A percentile compares a stretch with the other conserved stretches of the same genome.
phyloP scores from a whole-genome alignment of 148 eudicot genomes.

The Rhododendron ovatum region DNA sequence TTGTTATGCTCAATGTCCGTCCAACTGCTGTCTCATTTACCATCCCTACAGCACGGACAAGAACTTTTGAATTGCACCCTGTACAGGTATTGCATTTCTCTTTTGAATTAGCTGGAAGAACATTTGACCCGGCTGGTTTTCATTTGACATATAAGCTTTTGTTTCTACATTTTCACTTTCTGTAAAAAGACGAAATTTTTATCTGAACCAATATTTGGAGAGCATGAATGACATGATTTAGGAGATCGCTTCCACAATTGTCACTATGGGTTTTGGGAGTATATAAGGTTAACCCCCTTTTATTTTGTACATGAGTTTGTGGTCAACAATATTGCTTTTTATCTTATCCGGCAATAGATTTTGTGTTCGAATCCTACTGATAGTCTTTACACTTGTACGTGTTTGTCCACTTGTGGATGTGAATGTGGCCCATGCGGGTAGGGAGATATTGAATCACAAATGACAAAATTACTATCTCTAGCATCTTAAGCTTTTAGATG shows the following conservation, averaged over 20 bases:
- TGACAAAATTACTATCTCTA: neutral
- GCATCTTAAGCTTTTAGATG: neutral
- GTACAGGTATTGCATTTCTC: conserved; percentile 49
- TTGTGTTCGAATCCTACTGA: neutral
- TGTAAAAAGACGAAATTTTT: neutral
- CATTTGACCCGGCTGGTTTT: neutral
- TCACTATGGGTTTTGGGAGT: neutral
- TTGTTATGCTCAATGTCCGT: conserved; percentile 58
- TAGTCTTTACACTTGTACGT: neutral
- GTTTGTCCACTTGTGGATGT: neutral
- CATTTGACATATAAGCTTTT: neutral
- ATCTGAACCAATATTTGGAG: neutral
- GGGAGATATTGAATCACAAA: neutral
- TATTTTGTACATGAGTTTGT: neutral
- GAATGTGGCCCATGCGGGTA: neutral
- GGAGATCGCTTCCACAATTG: neutral
- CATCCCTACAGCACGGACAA: conserved; percentile 41
- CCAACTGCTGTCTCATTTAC: conserved; percentile 49
- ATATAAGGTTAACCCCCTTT: neutral
- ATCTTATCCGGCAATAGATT: neutral
- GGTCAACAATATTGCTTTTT: neutral
- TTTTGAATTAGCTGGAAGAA: neutral
- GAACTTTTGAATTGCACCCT: conserved; percentile 65
- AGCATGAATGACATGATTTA: neutral
- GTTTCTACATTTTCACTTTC: neutral